Evolutionary conservation across 2,329 filamentous ascomycete genomes (phyloP), one percentile per base, ranked within the genome.

Genomic region (Neocatenulostroma microsporum): DNA sequence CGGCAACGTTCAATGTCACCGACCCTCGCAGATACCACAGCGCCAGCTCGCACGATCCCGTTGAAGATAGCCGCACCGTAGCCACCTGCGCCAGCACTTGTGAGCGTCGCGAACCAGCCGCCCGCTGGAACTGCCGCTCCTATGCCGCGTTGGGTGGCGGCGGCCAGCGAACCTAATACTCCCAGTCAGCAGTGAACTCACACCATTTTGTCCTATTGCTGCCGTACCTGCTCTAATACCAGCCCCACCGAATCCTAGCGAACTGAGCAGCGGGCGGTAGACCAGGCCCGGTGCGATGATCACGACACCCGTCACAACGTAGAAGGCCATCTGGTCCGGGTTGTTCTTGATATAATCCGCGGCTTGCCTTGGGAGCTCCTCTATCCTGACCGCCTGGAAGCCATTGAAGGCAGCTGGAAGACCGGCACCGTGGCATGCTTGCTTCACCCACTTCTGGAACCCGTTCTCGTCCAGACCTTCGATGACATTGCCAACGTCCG

Each of bases 311-410:
- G 21, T 13, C 2, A 30, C 18, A 4, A 34, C 25, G 18, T 34
- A 29, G 30, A 29, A 30, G 2, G 20, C 31, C 5, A 31, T 39
- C 13, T 28, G 24, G n/a, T 15, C 18, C 7, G 37, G 23, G 20
- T 39, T 39, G 19, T 34, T 31, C 5, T 30, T 15, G 37, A 39
- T 34, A 25, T 23, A 34, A 5, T 39, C 12, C 17, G 13, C 17
- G 9, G 20, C 9, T 15, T 34, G 17, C 12, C 24, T 14, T 2
- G 37, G 30, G 4, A 39, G 23, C 7, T 39, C 30, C 30, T 34
- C 36, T 6, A 39, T 13, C 20, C 34, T 39, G 8, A 34, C 31
- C 5, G 18, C 30, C 23, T 34, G 31, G 8, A 39, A 31, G 12
- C 34, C 19, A 3, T 34, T 10, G 5, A 39, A 31, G 13, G 25